Base-by-base conservation (phyloP, 2,329 filamentous ascomycete species). In the Podosphaera aphanis region DNA sequence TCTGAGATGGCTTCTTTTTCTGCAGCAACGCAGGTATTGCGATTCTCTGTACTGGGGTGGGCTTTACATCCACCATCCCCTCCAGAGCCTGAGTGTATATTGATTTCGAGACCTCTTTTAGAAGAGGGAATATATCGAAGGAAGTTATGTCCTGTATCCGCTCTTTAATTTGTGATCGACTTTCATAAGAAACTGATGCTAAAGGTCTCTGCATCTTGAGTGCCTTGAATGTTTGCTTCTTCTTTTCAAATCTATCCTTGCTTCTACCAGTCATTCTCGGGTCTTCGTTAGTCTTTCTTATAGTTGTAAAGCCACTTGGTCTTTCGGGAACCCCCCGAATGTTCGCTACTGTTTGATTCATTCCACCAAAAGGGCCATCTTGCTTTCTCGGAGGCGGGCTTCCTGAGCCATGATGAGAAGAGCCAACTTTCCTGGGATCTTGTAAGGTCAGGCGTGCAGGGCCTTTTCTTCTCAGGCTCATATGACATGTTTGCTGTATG, bases 151-250 rank as follows among this genome's bases (percentile, higher is more conserved):
- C 68, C 42, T 71, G 66, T 64, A 75, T 83, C 45, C 62, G 62
- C 4, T 66, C 63, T 59, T 71, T 71, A 49, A 72, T 62, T 4
- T 46, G 52, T 48, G 63, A 61, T 46, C 75, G 69, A 53, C 74
- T 72, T 33, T 73, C 73, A 58, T 94, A 94, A 0, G 83, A 74
- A 3, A 95, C 68, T 2, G 77, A 73, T 2, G 82, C 67, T 51
- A 95, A 66, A 1, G 81, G 70, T 44, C 77, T 75, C 60, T 94
- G 88, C 88, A 95, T 95, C 64, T 92, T 93, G 61, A 95, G 67
- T 3, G 88, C 86, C 59, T 92, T 86, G 62, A 50, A 59, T n/a
- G n/a, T n/a, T 39, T 45, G 65, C 57, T 49, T 63, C 51, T 63
- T 67, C 42, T 66, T 61, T 8, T 66, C 64, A 18, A 45, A 46